These are phyloP conservation scores for Aspergillus hiratsukae DNA, from an alignment of 2,329 filamentous ascomycete genomes.

Conservation along the genomic window DNA sequence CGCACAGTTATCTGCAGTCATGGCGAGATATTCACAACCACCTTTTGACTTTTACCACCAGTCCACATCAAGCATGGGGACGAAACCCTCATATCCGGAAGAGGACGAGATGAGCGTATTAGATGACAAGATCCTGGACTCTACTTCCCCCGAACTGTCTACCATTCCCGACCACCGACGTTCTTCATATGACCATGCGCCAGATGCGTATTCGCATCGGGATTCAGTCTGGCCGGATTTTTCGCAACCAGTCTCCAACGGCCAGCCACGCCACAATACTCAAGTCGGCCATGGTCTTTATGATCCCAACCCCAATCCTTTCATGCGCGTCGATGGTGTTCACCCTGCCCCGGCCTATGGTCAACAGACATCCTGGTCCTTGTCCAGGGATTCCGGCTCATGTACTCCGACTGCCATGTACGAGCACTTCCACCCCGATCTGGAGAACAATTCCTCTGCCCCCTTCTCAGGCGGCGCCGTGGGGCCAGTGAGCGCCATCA, in stretches of 20 bases:
- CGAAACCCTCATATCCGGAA: slow-evolving; percentile 39
- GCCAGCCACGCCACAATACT: slow-evolving; percentile 38
- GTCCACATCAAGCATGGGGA: slow-evolving; percentile 39
- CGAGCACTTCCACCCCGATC: slow-evolving; percentile 56
- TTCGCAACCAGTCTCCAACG: slow-evolving; percentile 38
- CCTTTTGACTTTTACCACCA: slow-evolving; percentile 43
- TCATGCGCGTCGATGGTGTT: slow-evolving; percentile 56
- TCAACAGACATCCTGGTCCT: slow-evolving; percentile 57
- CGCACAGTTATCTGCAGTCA: slow-evolving; percentile 27
- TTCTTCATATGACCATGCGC: slow-evolving; percentile 45
- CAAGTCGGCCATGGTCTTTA: slow-evolving; percentile 46
- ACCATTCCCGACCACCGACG: slow-evolving; percentile 42
- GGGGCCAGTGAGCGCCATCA: slow-evolving; percentile 37
- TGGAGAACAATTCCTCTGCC: slow-evolving; percentile 43
- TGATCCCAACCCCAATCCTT: slow-evolving; percentile 53
- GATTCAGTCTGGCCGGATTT: slow-evolving; percentile 50
- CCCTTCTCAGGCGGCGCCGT: slow-evolving; percentile 41
- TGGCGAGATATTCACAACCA: slow-evolving; percentile 43
- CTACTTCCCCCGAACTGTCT: slow-evolving; percentile 46
- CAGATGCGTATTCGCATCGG: slow-evolving; percentile 51
- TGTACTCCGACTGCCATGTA: slow-evolving; percentile 71
- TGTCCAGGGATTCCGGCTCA: slow-evolving; percentile 62
- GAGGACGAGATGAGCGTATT: slow-evolving; percentile 52
- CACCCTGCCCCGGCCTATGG: slow-evolving; percentile 41
- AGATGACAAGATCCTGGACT: slow-evolving; percentile 49